phyloP scores from a whole-genome alignment of 441 rosid species.

The Arabidopsis hybrid region DNA sequence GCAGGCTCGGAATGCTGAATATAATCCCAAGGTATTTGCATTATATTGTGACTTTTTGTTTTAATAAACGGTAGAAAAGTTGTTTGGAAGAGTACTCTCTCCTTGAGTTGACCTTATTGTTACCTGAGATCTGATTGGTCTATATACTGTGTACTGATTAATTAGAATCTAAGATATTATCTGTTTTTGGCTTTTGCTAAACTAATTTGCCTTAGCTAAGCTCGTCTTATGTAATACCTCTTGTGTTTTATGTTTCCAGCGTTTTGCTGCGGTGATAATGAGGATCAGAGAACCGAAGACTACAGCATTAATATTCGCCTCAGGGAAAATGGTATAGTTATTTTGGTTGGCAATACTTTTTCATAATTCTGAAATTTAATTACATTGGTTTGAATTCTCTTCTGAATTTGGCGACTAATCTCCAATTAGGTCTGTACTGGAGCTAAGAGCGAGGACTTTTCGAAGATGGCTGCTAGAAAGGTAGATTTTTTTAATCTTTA shows the following conservation, averaged over 20 bases:
- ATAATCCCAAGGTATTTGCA: slow-evolving; percentile 85
- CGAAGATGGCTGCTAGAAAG: slow-evolving; percentile 49
- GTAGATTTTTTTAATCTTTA: slow-evolving; percentile 13
- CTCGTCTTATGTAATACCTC: neutral
- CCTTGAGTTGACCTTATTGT: neutral
- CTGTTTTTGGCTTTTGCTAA: slow-evolving; percentile 5
- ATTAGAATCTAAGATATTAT: neutral
- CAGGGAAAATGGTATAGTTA: slow-evolving; percentile 45
- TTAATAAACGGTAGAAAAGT: too few relatives aligned
- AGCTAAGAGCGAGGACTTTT: slow-evolving; percentile 45
- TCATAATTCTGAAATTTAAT: neutral
- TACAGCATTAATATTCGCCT: slow-evolving; percentile 44
- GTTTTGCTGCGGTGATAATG: slow-evolving; percentile 52
- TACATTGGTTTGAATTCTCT: neutral
- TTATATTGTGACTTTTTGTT: neutral
- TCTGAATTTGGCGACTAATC: slow-evolving; percentile 6
- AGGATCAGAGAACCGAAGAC: slow-evolving; percentile 51
- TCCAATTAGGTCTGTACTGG: slow-evolving; percentile 47
- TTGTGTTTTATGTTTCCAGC: slow-evolving; percentile 38
- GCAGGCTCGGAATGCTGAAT: slow-evolving; percentile 98
- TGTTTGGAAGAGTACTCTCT: too few relatives aligned
- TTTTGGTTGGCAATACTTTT: neutral
- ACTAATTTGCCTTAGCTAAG: neutral
- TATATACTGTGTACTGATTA: neutral
- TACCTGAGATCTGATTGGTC: slow-evolving; percentile 5